phyloP scores from a whole-genome alignment of 2,329 filamentous ascomycete genomes.

The Curvularia hawaiiensis region DNA sequence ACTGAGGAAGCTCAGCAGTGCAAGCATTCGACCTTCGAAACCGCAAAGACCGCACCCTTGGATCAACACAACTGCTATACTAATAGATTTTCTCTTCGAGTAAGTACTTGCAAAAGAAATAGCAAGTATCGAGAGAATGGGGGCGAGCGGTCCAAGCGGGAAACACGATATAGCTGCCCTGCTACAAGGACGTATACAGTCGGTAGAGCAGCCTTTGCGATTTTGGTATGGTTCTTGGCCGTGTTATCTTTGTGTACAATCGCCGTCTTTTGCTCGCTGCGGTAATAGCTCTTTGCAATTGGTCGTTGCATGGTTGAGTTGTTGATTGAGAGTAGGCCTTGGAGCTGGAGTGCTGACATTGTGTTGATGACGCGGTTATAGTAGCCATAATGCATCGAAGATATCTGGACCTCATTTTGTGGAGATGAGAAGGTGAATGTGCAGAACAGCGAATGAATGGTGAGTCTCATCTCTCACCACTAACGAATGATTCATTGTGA shows the following conservation, averaged over 20 bases:
- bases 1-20: slow-evolving; percentile 9
- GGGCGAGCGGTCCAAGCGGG: neutral
- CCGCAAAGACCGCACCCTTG: neutral
- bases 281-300: neutral
- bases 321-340: neutral
- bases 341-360: neutral
- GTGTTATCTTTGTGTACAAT: neutral
- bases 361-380: neutral
- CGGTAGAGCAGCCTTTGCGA: neutral
- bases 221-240: neutral
- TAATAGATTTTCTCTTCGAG: neutral
- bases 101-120: neutral
- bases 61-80: neutral
- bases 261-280: neutral
- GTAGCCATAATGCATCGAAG: neutral
- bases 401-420: neutral
- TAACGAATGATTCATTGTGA: neutral
- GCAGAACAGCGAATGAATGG: neutral
- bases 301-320: neutral
- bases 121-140: neutral
- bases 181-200: neutral
- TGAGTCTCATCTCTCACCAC: neutral
- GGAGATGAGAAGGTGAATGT: neutral
- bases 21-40: neutral
- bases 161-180: neutral